Conservation (phyloP, 164 flowering plant species). For the Nelumbo lutea region DNA sequence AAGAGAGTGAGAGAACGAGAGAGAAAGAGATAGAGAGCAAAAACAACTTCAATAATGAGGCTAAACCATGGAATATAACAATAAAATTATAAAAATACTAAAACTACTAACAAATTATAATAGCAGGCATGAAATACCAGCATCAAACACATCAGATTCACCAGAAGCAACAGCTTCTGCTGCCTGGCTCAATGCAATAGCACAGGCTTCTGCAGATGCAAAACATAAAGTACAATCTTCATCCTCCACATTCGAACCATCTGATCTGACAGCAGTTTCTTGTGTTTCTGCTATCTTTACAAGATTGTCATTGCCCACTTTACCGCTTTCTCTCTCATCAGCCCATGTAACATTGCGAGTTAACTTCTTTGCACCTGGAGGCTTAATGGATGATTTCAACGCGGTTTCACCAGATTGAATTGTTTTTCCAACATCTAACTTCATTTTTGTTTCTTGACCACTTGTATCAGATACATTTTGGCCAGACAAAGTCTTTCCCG, state of each 20-base stretch:
- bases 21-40: background rate
- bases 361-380: conserved; percentile 41
- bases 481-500: conserved; percentile 14
- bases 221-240: conserved; percentile 28
- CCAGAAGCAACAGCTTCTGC: conserved; percentile 78
- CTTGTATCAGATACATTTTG: conserved; percentile 13
- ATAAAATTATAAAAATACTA: background rate
- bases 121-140: conserved; percentile 38
- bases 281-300: conserved; percentile 26
- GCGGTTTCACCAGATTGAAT: conserved; percentile 17
- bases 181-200: conserved; percentile 61
- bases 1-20: background rate
- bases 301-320: conserved; percentile 24
- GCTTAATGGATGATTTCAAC: conserved; percentile 58
- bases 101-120: conserved; percentile 4
- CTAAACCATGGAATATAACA: too few species aligned
- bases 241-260: conserved; percentile 17
- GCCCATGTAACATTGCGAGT: conserved; percentile 77
- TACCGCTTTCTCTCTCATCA: conserved; percentile 46
- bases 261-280: conserved; percentile 13
- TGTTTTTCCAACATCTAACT: conserved; percentile 15
- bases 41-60: background rate
- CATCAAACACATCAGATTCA: conserved; percentile 48
- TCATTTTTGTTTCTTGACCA: conserved; percentile 15
- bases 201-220: conserved; percentile 87